Percentiles rank a stretch among this genome's conserved stretches.
These are phyloP conservation scores for Bidens hawaiensis DNA, from an alignment of 140 eudicot genomes.

Conservation along the genomic window DNA sequence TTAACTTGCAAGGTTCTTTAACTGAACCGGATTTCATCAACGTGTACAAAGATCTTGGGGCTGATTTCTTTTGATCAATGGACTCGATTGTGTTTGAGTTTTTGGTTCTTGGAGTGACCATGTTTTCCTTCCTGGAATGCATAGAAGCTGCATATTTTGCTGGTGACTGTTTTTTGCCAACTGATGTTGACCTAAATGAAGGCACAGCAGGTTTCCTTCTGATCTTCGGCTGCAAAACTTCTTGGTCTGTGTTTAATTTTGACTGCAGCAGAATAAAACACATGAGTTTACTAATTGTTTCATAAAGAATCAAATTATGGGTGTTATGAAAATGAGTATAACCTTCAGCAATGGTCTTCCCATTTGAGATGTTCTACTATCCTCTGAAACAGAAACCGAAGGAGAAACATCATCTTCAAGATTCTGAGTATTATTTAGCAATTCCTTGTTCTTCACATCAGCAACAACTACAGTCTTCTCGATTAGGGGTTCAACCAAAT, in stretches of 20 bases:
- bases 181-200: constrained; percentile 43
- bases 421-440: constrained; percentile 21
- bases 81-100: constrained; percentile 32
- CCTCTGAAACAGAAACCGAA: constrained; percentile 39
- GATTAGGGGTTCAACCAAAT: constrained; percentile 6
- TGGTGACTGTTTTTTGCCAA: constrained; percentile 47
- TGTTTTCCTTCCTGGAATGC: constrained; percentile 50
- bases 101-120: constrained; percentile 35
- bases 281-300: constrained; percentile 8
- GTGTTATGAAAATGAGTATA: constrained; percentile 2
- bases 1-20: constrained; percentile 30
- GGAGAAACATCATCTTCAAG: constrained; percentile 28
- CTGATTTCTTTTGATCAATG: constrained; percentile 36
- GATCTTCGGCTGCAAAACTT: constrained; percentile 44
- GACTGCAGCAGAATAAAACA: constrained; percentile 26
- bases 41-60: constrained; percentile 47
- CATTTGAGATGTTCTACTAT: constrained; percentile 41
- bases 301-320: neutral
- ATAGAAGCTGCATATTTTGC: constrained; percentile 41
- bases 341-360: constrained; percentile 53
- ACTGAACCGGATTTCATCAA: constrained; percentile 44
- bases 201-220: constrained; percentile 56
- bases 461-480: constrained; percentile 13
- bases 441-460: constrained; percentile 17
- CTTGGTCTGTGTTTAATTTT: constrained; percentile 37